These are phyloP conservation scores for Sequoia sempervirens DNA, from an alignment of 75 land plant species.

Conservation along the genomic window DNA sequence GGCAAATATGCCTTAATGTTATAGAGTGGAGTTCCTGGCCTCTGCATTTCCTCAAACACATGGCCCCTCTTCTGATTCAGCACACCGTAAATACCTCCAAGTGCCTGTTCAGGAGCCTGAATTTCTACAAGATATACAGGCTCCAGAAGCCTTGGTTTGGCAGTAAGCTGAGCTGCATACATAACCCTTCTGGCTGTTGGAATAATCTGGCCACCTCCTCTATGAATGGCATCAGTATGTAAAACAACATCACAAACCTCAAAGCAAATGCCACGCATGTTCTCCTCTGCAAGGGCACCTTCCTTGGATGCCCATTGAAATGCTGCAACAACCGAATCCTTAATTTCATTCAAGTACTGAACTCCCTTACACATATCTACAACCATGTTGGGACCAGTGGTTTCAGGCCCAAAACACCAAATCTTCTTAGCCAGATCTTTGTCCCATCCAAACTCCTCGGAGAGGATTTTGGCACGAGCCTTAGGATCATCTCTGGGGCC, in stretches of 20 bases:
- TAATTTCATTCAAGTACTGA: conserved; percentile 63
- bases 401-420: conserved; percentile 77
- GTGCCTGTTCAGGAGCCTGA: conserved; percentile 58
- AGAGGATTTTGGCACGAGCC: conserved; percentile 41
- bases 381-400: conserved; percentile 70
- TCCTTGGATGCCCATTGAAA: conserved; percentile 76
- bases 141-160: conserved; percentile 54
- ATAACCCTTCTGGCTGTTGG: conserved; percentile 56
- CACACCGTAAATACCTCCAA: conserved; percentile 57
- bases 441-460: conserved; percentile 78
- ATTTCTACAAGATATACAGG: conserved; percentile 62
- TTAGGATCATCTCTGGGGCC: conserved; percentile 69
- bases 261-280: conserved; percentile 60
- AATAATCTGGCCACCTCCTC: conserved; percentile 60
- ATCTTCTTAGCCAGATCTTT: conserved; percentile 77
- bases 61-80: conserved; percentile 57
- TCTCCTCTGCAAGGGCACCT: conserved; percentile 64
- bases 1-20: conserved; percentile 44
- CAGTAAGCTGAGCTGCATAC: conserved; percentile 58
- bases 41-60: conserved; percentile 58
- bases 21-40: conserved; percentile 45
- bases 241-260: conserved; percentile 67
- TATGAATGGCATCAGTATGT: conserved; percentile 62
- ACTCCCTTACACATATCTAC: conserved; percentile 79
- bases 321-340: conserved; percentile 71